Conservation (phyloP, 768 basidiomycete genomes). For the Suillus plorans region DNA sequence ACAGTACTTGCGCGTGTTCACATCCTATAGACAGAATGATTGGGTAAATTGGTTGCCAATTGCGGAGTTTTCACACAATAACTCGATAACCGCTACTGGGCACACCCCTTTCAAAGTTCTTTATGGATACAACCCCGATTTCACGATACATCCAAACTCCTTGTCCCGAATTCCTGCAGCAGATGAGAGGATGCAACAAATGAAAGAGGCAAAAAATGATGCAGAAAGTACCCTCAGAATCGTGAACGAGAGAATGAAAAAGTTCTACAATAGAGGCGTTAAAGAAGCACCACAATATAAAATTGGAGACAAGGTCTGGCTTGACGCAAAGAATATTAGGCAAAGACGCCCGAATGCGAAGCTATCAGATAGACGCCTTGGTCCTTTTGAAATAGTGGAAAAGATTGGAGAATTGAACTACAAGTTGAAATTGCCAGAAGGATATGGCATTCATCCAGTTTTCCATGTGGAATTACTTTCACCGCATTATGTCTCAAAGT, state of each 20-base stretch:
- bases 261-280: conserved; percentile 14
- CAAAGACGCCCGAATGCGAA: conserved; percentile 1
- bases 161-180: conserved; percentile 9
- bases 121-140: neutral
- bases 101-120: conserved; percentile 30
- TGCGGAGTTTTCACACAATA: conserved; percentile 36
- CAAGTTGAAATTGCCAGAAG: neutral
- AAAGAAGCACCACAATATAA: conserved; percentile 12
- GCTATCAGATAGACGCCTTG: neutral
- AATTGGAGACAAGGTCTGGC: conserved; percentile 24
- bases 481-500: too few species aligned
- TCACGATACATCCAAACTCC: neutral
- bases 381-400: neutral
- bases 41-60: conserved; percentile 35
- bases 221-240: neutral
- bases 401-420: neutral
- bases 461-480: too few species aligned
- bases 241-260: conserved; percentile 26
- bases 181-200: conserved; percentile 11
- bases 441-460: too few species aligned
- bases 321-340: conserved; percentile 20
- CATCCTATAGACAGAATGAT: conserved; percentile 31
- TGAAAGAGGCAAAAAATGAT: conserved; percentile 16
- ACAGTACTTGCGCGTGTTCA: conserved; percentile 34
- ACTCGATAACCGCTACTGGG: conserved; percentile 23